A percentile compares a stretch with the other conserved stretches of the same genome.
Evolutionary conservation across 805 yeast genomes (phyloP).

Genomic region (Pichia nanzhaoensis): DNA sequence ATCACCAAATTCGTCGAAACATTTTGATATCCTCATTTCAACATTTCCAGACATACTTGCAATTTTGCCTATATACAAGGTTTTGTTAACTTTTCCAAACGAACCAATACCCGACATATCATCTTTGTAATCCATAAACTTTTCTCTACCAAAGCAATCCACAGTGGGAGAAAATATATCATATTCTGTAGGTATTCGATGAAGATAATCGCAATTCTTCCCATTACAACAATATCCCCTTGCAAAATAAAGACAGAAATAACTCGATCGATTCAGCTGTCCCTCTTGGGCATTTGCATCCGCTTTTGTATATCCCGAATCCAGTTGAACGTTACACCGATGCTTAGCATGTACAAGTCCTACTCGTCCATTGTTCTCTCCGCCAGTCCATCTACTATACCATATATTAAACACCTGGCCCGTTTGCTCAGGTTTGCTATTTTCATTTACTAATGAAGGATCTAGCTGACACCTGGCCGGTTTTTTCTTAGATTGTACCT

Average conservation of each 20-base stretch:
- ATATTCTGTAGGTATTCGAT: conserved; percentile 58
- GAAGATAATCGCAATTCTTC: conserved; percentile 65
- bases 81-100: conserved; percentile 59
- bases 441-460: conserved; percentile 46
- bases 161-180: conserved; percentile 58
- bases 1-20: conserved; percentile 71
- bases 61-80: conserved; percentile 67
- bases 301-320: conserved; percentile 73
- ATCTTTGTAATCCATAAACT: conserved; percentile 72
- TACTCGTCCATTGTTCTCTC: conserved; percentile 43
- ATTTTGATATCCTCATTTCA: conserved; percentile 32
- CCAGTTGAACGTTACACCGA: conserved; percentile 53
- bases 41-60: conserved; percentile 33
- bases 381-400: conserved; percentile 87
- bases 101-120: conserved; percentile 95
- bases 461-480: conserved; percentile 75
- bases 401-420: conserved; percentile 81
- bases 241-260: conserved; percentile 78
- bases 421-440: conserved; percentile 67
- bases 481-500: too few relatives aligned
- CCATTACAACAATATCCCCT: conserved; percentile 85
- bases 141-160: conserved; percentile 93
- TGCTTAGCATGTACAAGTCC: conserved; percentile 40
- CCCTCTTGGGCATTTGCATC: conserved; percentile 35
- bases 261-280: conserved; percentile 29